Conservation (phyloP, 2,329 filamentous ascomycete species). For the Diaporthe humulicola region DNA sequence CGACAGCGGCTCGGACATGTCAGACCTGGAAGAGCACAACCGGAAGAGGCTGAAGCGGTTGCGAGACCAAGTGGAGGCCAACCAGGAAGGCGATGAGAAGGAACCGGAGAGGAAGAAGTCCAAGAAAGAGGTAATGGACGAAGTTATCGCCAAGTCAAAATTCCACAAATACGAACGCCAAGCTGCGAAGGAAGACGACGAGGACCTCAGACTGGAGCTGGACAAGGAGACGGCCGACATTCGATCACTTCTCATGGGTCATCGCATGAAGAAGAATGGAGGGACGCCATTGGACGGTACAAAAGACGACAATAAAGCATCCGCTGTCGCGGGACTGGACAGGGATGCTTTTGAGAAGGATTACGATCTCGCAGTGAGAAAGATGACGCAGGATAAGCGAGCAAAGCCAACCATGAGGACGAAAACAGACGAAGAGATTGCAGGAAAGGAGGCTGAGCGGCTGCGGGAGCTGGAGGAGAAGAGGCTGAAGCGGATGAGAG, state of each 20-base stretch:
- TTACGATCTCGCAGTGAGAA: slow-evolving; percentile 86
- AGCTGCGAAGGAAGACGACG: slow-evolving; percentile 91
- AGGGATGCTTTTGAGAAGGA: slow-evolving; percentile 82
- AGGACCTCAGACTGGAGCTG: slow-evolving; percentile 85
- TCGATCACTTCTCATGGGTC: slow-evolving; percentile 75
- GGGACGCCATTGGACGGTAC: slow-evolving; percentile 46
- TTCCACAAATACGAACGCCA: slow-evolving; percentile 95
- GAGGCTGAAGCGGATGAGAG: slow-evolving; percentile 87
- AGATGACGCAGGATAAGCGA: slow-evolving; percentile 86
- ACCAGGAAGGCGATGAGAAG: slow-evolving; percentile 62
- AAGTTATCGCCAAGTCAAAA: slow-evolving; percentile 97
- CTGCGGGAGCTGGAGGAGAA: slow-evolving; percentile 87
- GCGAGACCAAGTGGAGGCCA: slow-evolving; percentile 58
- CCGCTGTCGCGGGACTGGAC: slow-evolving; percentile 63
- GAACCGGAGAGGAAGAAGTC: slow-evolving; percentile 89
- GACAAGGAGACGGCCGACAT: slow-evolving; percentile 87
- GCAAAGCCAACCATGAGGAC: slow-evolving; percentile 89
- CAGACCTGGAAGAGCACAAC: slow-evolving; percentile 59
- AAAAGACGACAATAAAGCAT: slow-evolving; percentile 39
- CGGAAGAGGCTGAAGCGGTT: slow-evolving; percentile 69
- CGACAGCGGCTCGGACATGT: slow-evolving; percentile 70
- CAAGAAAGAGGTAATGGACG: slow-evolving; percentile 97
- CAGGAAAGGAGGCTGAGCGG: slow-evolving; percentile 80
- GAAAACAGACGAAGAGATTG: slow-evolving; percentile 90
- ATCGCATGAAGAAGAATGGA: slow-evolving; percentile 51